A percentile compares a stretch with the other conserved stretches of the same genome.
phyloP scores from a whole-genome alignment of 1,139 yeast species.

The Pichia sp. region DNA sequence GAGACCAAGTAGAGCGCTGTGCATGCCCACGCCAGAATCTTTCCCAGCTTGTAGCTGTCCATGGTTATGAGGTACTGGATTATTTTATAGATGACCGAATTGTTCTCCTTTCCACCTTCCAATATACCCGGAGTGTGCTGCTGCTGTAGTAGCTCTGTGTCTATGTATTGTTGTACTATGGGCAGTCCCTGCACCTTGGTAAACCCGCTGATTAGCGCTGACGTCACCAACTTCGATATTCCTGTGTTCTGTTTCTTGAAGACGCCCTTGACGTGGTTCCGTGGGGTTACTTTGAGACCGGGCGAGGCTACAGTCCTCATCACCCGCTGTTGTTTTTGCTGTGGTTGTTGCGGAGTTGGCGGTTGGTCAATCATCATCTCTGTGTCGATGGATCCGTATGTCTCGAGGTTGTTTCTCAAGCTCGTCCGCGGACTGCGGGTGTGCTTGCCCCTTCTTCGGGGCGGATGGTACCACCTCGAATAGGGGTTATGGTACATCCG shows the following conservation, averaged over 20 bases:
- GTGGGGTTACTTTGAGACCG: slow-evolving; percentile 1
- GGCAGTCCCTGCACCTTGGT: slow-evolving; percentile 31
- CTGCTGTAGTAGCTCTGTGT: too few relatives aligned
- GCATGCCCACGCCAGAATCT: slow-evolving; percentile 73
- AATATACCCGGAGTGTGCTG: too few relatives aligned
- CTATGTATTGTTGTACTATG: slow-evolving; percentile 5
- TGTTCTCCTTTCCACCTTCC: slow-evolving; percentile 18
- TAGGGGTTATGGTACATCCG: slow-evolving; percentile 32
- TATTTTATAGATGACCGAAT: slow-evolving; percentile 24
- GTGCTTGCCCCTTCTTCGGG: slow-evolving; percentile 18
- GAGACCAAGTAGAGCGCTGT: slow-evolving; percentile 72
- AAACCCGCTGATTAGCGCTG: slow-evolving; percentile 29
- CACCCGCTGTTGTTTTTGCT: not conserved
- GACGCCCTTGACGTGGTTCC: slow-evolving; percentile 10
- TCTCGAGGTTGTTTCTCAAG: slow-evolving; percentile 20
- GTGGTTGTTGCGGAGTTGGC: not conserved
- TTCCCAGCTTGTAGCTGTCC: slow-evolving; percentile 37
- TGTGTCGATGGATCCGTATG: slow-evolving; percentile 13
- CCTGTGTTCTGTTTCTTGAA: slow-evolving; percentile 10
- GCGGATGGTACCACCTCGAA: slow-evolving; percentile 34
- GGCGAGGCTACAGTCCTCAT: not conserved
- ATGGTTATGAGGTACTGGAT: slow-evolving; percentile 5
- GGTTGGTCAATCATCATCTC: not conserved
- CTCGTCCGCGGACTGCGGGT: slow-evolving; percentile 25
- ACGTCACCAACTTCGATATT: slow-evolving; percentile 22